Evolutionary conservation across 768 basidiomycete genomes (phyloP), one percentile per base, ranked within the genome.

Genomic region (Coprinellus micaceus): DNA sequence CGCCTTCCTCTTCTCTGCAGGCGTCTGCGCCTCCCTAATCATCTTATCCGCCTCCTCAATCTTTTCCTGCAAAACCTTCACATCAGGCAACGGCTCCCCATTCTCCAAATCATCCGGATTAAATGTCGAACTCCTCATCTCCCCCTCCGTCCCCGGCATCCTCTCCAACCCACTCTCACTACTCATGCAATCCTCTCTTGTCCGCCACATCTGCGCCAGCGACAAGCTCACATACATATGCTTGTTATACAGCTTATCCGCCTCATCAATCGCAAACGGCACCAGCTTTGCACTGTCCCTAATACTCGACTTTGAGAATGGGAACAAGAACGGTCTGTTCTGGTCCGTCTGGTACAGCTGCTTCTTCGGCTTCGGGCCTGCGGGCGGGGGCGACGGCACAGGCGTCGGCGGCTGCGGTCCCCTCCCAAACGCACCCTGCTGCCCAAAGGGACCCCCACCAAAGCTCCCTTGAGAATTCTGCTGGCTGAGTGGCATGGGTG

Each of bases 291-390:
- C 77, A 56, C 85, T 80, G 49, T 81, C 79, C 26, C 82, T 75
- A 52, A 77, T 76, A 53, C 71, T 77, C 48, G 71, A 78, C n/a
- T 85, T 82, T 5, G 94, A 91, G 68, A 97, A 99, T 0, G 97
- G 97, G 69, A 99, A 95, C 58, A 98, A 74, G 69, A 98, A 99
- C 1, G 97, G 96, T 12, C 91, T 80, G 45, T 75, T 85, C 67
- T 95, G 97, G 70, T 99, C 97, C 0, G 97, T 99, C 67, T 98
- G 97, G 69, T 93, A 99, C 67, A 96, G 93, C 67, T 96, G 96
- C 69, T 98, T 98, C 77, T 99, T 99, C 10, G 91, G 93, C 66
- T 96, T 98, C 2, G 85, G 90, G 30, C 76, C 77, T 1, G n/a
- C n/a, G n/a, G 82, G 81, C 6, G 84, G 82, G 2, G 94, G 94